Evolutionary conservation across 2,329 filamentous ascomycete genomes (phyloP), one percentile per base, ranked within the genome.

Genomic region (Botryosphaeria dothidea): DNA sequence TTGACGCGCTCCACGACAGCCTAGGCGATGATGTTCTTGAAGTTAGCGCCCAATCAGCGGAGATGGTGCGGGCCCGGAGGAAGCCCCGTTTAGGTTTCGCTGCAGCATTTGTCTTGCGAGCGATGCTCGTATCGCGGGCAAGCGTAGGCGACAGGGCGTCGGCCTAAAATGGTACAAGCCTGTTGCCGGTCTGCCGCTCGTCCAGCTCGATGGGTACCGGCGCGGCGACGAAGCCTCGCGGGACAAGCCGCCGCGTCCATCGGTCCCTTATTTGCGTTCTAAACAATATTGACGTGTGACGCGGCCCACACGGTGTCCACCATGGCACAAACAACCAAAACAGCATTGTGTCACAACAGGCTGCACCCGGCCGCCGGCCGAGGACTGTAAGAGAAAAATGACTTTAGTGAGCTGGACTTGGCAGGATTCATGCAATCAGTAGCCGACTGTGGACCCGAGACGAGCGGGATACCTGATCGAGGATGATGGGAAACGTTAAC

Each of bases 21-120:
- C 56, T 46, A 36, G 56, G 56, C 56, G 56, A 60, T 60, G 38
- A 58, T 60, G 56, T 60, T 46, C 56, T 60, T 13, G 25, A 46
- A 38, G 15, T 17, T 25, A 6, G 38, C 56, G 25, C 13, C 56
- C 56, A 60, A 60, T 60, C 43, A 60, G 41, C 56, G 38, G 11
- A 23, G 56, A 34, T 29, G 27, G n/a, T 15, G 38, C 56, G 56
- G 56, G 36, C 25, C n/a, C 56, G 56, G 56, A 60, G 19, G 56
- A 21, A 46, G 56, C 56, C 56, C 56, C 56, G 56, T 60, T 46
- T 31, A 60, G 41, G 38, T 46, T 60, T n/a, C 56, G 41, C 56
- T 31, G 56, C 56, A 60, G 21, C 56, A 60, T 60, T 46, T 34
- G 56, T 29, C 56, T 23, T 29, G 56, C 56, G n/a, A 46, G 56